phyloP scores from a whole-genome alignment of 2,329 filamentous ascomycete species.

The Alternaria postmessia region DNA sequence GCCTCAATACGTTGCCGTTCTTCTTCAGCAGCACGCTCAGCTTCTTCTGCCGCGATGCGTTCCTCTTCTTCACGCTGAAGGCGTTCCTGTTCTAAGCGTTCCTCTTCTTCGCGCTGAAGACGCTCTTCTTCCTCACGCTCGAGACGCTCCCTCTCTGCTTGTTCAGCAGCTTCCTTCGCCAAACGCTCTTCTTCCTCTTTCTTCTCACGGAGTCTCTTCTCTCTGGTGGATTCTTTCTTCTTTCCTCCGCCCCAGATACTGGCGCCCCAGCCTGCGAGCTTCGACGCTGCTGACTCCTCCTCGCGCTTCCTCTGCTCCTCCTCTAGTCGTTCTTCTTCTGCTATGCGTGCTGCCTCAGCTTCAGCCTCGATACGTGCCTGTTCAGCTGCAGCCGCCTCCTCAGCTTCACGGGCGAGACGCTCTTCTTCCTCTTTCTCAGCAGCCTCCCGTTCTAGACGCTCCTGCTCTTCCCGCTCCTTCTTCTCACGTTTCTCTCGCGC shows the following conservation, averaged over 20 bases:
- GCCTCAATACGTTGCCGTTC: constrained; percentile 28
- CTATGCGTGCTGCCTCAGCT: constrained; percentile 16
- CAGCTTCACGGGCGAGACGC: constrained; percentile 34
- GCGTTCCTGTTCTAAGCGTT: constrained; percentile 31
- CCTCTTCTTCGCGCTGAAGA: constrained; percentile 49
- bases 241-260: constrained; percentile 39
- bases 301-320: constrained; percentile 31
- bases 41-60: constrained; percentile 49
- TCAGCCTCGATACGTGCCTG: constrained; percentile 35
- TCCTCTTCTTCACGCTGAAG: constrained; percentile 44
- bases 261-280: constrained; percentile 44
- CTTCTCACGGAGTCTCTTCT: constrained; percentile 44
- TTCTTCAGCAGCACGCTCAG: constrained; percentile 42
- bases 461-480: constrained; percentile 38
- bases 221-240: constrained; percentile 50
- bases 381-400: constrained; percentile 44
- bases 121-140: constrained; percentile 39
- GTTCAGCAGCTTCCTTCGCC: constrained; percentile 16
- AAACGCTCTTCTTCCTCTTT: constrained; percentile 43
- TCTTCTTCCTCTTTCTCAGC: constrained; percentile 52
- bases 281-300: constrained; percentile 29
- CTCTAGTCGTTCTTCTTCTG: constrained; percentile 31
- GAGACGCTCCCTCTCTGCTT: constrained; percentile 35
- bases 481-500: constrained; percentile 38
- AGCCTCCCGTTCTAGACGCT: constrained; percentile 47